phyloP scores from a whole-genome alignment of 768 basidiomycete genomes.

The Auricularia auricula-judae region DNA sequence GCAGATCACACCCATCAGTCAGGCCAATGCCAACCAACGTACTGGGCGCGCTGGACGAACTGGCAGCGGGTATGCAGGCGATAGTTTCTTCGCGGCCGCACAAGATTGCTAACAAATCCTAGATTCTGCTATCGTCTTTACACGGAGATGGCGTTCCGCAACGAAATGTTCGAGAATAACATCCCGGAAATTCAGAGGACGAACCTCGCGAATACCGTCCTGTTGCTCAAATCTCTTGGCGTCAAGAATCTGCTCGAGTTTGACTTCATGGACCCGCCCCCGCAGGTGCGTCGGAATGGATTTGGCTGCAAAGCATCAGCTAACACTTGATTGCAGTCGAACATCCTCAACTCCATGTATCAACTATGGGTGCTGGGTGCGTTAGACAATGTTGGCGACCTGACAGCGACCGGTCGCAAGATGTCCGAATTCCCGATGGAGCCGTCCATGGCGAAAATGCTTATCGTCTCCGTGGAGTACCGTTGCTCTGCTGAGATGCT shows the following conservation, averaged over 20 bases:
- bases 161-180: conserved; percentile 90
- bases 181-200: conserved; percentile 99
- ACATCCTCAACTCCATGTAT: conserved; percentile 98
- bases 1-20: conserved; percentile 98
- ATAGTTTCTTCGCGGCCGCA: conserved; percentile 5
- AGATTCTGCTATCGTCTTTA: conserved; percentile 95
- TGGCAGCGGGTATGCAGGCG: conserved; percentile 65
- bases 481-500: conserved; percentile 92
- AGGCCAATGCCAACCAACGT: conserved; percentile 94
- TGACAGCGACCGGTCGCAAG: conserved; percentile 84
- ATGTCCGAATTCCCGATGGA: conserved; percentile 99
- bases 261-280: conserved; percentile 99
- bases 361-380: conserved; percentile 99
- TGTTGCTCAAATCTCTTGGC: conserved; percentile 88
- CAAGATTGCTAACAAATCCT: not conserved
- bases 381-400: conserved; percentile 92
- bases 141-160: conserved; percentile 93
- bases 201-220: conserved; percentile 92
- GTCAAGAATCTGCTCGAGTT: conserved; percentile 97
- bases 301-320: not conserved
- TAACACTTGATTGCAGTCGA: conserved; percentile 42
- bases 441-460: conserved; percentile 97
- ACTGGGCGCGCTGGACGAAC: conserved; percentile 96
- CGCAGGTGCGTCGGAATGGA: conserved; percentile 48
- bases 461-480: conserved; percentile 90